Evolutionary conservation across 305 asterid genomes (phyloP).

Genomic region (Rubia occidens): DNA sequence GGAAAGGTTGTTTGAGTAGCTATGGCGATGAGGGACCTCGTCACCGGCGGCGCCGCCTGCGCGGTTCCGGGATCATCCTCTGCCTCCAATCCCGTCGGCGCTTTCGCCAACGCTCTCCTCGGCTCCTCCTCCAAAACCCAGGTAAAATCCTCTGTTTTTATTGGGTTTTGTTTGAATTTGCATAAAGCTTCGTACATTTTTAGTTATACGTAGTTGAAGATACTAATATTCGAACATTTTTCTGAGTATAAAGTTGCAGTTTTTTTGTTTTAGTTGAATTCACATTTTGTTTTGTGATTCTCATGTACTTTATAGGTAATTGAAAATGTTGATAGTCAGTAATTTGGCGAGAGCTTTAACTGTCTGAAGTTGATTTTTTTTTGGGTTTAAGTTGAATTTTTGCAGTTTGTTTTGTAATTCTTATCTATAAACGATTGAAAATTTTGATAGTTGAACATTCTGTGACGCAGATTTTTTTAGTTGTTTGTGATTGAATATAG

Average conservation of each 20-base stretch:
- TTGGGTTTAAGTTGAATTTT: not conserved
- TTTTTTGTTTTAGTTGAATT: not conserved
- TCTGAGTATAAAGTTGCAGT: not conserved
- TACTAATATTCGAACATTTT: not conserved
- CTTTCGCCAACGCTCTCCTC: constrained; percentile 72
- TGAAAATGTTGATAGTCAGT: not conserved
- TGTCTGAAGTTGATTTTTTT: not conserved
- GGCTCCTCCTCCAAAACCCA: constrained; percentile 92
- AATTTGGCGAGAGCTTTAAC: not conserved
- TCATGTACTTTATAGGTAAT: not conserved
- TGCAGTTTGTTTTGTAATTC: not conserved
- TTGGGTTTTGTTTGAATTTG: not conserved
- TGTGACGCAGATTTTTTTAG: too few species aligned
- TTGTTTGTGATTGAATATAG: too few species aligned
- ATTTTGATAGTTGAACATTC: too few species aligned
- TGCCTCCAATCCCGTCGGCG: constrained; percentile 82
- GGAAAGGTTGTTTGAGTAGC: not conserved
- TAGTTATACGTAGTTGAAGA: not conserved
- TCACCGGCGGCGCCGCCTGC: constrained; percentile 78
- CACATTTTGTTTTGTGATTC: not conserved
- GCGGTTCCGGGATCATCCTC: constrained; percentile 81
- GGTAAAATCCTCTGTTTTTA: constrained; percentile 26
- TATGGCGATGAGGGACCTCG: constrained; percentile 94
- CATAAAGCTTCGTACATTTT: not conserved
- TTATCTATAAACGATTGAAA: not conserved